Percentiles rank a stretch among this genome's conserved stretches.
These are phyloP conservation scores for Pichia sp. DNA, from an alignment of 1,139 yeast species.

Conservation along the genomic window DNA sequence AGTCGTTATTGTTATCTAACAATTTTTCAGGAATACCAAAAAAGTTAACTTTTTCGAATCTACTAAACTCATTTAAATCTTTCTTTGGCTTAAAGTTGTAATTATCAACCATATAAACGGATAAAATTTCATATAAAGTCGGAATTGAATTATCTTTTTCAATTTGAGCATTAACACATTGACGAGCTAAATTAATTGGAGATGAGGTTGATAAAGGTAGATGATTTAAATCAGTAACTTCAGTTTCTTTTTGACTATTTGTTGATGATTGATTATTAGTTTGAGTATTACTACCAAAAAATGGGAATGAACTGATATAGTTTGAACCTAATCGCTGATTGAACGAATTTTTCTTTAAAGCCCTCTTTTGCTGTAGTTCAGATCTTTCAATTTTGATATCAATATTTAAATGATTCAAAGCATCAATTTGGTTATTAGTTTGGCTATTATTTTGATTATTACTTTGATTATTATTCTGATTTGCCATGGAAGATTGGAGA, in stretches of 20 bases:
- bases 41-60: conserved; percentile 67
- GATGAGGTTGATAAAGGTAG: conserved; percentile 27
- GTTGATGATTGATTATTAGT: conserved; percentile 1
- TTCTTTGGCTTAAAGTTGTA: conserved; percentile 28
- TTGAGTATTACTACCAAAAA: conserved; percentile 9
- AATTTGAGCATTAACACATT: conserved; percentile 27
- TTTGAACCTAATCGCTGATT: conserved; percentile 6
- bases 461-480: background rate
- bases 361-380: conserved; percentile 25
- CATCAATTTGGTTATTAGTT: conserved; percentile 4
- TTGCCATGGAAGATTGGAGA: background rate
- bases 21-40: conserved; percentile 77
- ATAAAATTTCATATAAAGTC: conserved; percentile 25
- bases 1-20: conserved; percentile 49
- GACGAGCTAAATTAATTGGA: conserved; percentile 27
- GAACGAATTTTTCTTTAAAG: conserved; percentile 14
- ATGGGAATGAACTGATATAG: conserved; percentile 8
- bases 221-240: conserved; percentile 10
- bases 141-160: conserved; percentile 29
- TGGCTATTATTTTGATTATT: conserved; percentile 4
- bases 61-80: conserved; percentile 41
- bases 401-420: background rate
- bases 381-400: conserved; percentile 19
- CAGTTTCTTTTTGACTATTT: conserved; percentile 4
- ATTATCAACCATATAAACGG: conserved; percentile 29